A percentile compares a stretch with the other conserved stretches of the same genome.
Conservation (phyloP, 140 eudicot genomes). For the Anethum foeniculum region DNA sequence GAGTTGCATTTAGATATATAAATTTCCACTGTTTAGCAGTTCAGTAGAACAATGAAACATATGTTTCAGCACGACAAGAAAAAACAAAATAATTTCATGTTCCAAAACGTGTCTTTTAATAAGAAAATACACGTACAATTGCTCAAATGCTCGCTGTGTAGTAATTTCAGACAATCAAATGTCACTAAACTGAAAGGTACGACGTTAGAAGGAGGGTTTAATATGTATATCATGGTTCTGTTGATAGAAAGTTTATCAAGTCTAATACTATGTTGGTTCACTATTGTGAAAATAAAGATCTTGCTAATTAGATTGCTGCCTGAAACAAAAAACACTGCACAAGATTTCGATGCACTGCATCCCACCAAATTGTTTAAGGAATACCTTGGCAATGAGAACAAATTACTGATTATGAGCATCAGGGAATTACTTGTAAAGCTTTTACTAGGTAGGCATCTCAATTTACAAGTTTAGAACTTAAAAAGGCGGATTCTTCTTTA, state of each 20-base stretch:
- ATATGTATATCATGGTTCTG: not conserved
- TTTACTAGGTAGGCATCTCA: not conserved
- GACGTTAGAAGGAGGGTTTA: not conserved
- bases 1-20: no score
- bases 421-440: not conserved
- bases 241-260: not conserved
- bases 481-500: slow-evolving; percentile 3
- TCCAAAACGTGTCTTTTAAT: no score
- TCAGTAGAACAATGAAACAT: no score
- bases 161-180: not conserved
- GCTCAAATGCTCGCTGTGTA: not conserved
- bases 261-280: not conserved
- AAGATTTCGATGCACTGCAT: not conserved
- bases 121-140: no score
- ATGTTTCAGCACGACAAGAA: no score
- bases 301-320: no score
- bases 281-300: not conserved
- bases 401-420: not conserved
- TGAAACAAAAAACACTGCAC: not conserved
- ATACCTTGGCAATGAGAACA: not conserved
- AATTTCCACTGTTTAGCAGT: no score
- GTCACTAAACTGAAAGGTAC: not conserved
- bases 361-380: not conserved
- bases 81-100: no score
- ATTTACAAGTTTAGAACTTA: not conserved